These are phyloP conservation scores for Sclerotinia glacialis DNA, from an alignment of 2,329 filamentous ascomycete species.

Conservation along the genomic window DNA sequence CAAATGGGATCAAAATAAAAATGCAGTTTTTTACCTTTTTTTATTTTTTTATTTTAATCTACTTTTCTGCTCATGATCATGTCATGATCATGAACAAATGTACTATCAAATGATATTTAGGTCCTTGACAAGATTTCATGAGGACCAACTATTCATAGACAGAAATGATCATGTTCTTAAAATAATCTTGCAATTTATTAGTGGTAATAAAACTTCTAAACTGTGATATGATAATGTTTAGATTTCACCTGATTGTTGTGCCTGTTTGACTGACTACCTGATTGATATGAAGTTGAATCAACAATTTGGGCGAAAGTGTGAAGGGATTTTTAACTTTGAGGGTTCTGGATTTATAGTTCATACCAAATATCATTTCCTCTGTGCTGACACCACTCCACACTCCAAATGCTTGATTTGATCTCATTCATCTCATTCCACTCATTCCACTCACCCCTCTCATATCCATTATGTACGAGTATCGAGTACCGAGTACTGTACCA, in stretches of 20 bases:
- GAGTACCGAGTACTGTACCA: too few relatives aligned
- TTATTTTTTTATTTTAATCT: not conserved
- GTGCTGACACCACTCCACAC: conserved; percentile 1
- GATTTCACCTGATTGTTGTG: not conserved
- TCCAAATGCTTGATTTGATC: not conserved
- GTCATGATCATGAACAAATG: conserved; percentile 10
- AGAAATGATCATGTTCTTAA: not conserved
- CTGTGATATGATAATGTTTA: not conserved
- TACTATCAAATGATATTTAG: conserved; percentile 1
- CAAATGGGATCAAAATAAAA: conserved; percentile 2
- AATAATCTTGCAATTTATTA: too few relatives aligned
- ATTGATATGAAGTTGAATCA: too few relatives aligned
- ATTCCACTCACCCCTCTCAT: not conserved
- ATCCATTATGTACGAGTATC: not conserved
- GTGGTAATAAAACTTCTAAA: not conserved
- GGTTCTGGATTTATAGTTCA: not conserved
- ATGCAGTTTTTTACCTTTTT: not conserved
- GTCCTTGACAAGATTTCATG: not conserved
- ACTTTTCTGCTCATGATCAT: not conserved
- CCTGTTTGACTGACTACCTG: too few relatives aligned
- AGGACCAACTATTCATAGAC: not conserved
- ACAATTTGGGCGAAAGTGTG: too few relatives aligned
- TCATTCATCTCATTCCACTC: not conserved
- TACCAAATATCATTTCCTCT: not conserved
- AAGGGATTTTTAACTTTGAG: too few relatives aligned